Base-by-base conservation (phyloP, 169 alveolate species). In the Plasmodium falciparum region DNA sequence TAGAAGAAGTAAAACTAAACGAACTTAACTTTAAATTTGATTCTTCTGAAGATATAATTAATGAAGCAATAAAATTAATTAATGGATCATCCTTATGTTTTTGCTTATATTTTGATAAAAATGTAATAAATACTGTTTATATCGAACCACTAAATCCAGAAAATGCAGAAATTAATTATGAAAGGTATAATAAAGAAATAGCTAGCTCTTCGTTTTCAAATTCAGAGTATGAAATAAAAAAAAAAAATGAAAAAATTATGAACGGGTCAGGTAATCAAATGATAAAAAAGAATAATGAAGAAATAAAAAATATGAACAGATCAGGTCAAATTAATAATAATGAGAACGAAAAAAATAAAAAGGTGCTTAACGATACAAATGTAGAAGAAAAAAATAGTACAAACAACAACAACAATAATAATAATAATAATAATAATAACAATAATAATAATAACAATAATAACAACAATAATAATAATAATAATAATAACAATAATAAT, bases 61-160 rank as follows among this genome's bases (percentile, higher is more conserved):
- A 66, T 49, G 89, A 78, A 33, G 62, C 78, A 7, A 17, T 66
- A 9, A 65, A 78, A 15, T 59, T 78, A 12, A 78, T 78, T 20
- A 17, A 52, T 20, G 89, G 75, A 9, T 43, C 66, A 33, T 50
- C 89, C 8, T 65, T 65, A 78, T 78, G 89, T 52, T 78, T 65
- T 45, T 78, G 89, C 54, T 2, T 66, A 39, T 78, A 78, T 43
- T 47, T 45, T n/a, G 47, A 66, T 39, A 70, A 70, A 15, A 70
- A 66, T 17, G 78, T 65, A 66, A 78, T 78, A 22, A 63, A 78
- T 12, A 78, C 89, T 2, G 65, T 78, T 52, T 78, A 52, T 43
- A 70, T 78, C 43, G 89, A 78, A 58, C 89, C 89, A 9, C 39
- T 78, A 39, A 47, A 43, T 33, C 89, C 89, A 0, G 78, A 78